phyloP scores from a whole-genome alignment of 139 green algal species.

The Gonium pectorale region DNA sequence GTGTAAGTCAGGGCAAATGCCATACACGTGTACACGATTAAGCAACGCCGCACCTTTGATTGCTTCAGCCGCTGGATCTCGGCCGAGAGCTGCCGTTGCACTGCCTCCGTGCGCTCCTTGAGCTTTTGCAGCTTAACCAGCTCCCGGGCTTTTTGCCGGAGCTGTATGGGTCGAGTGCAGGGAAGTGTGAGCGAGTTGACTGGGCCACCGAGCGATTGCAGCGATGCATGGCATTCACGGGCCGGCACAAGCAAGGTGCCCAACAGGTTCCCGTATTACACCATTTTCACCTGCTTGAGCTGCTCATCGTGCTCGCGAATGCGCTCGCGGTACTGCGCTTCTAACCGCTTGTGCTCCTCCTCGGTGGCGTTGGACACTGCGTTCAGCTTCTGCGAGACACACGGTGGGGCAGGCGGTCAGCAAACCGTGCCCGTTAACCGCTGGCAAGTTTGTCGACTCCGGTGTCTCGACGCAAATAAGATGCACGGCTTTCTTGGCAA shows the following conservation, averaged over 20 bases:
- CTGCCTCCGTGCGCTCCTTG: conserved; percentile 68
- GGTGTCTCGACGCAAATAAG: too few species aligned
- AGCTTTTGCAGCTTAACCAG: conserved; percentile 62
- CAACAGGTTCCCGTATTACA: background rate
- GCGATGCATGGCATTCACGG: too few species aligned
- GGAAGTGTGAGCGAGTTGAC: too few species aligned
- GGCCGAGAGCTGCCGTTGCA: conserved; percentile 67
- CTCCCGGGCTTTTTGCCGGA: conserved; percentile 57
- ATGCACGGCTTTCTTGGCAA: too few species aligned
- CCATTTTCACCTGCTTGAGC: conserved; percentile 44
- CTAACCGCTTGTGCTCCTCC: conserved; percentile 76
- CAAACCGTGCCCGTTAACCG: too few species aligned
- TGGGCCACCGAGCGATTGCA: too few species aligned
- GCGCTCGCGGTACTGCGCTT: conserved; percentile 68
- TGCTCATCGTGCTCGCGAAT: conserved; percentile 54
- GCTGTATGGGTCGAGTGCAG: background rate
- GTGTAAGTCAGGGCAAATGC: too few species aligned
- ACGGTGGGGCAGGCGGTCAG: background rate
- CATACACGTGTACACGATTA: too few species aligned
- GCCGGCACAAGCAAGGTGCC: too few species aligned
- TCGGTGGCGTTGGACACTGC: conserved; percentile 58
- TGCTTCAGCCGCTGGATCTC: conserved; percentile 90
- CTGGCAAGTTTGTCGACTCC: too few species aligned
- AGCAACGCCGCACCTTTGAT: conserved; percentile 76
- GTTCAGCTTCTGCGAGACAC: conserved; percentile 70